Percentiles rank a stretch among this genome's conserved stretches.
Conservation (phyloP, 202 grass and related monocot genomes). For the Brachypodium distachyon region DNA sequence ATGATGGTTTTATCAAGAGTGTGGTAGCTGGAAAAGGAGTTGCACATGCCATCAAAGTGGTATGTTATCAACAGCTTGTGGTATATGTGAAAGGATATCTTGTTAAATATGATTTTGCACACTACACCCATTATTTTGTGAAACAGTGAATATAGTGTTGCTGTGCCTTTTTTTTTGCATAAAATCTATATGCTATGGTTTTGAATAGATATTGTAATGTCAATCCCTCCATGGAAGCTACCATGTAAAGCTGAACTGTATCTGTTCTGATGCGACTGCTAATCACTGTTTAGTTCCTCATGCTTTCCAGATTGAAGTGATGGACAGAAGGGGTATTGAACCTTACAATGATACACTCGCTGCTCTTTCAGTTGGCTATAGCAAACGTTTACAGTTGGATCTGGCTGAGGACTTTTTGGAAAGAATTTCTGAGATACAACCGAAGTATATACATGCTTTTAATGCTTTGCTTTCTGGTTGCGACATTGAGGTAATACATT, state of each 20-base stretch:
- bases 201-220: background rate
- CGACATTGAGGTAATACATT: constrained; percentile 51
- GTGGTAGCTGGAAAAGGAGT: constrained; percentile 48
- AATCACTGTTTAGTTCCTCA: constrained; percentile 7
- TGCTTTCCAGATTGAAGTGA: constrained; percentile 60
- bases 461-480: constrained; percentile 72
- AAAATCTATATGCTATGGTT: background rate
- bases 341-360: constrained; percentile 46
- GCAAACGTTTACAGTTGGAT: constrained; percentile 59
- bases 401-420: constrained; percentile 57
- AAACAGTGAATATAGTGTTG: background rate
- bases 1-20: constrained; percentile 70
- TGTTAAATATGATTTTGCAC: background rate
- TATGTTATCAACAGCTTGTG: constrained; percentile 30
- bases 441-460: constrained; percentile 39
- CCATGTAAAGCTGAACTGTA: background rate
- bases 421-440: constrained; percentile 53
- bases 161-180: background rate
- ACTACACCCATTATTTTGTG: background rate
- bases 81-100: background rate
- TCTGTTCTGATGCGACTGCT: background rate
- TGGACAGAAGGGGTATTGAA: constrained; percentile 49
- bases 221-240: background rate
- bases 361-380: constrained; percentile 53
- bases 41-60: constrained; percentile 61